phyloP scores from a whole-genome alignment of 495 filamentous ascomycete genomes.

The Xylaria acuta region DNA sequence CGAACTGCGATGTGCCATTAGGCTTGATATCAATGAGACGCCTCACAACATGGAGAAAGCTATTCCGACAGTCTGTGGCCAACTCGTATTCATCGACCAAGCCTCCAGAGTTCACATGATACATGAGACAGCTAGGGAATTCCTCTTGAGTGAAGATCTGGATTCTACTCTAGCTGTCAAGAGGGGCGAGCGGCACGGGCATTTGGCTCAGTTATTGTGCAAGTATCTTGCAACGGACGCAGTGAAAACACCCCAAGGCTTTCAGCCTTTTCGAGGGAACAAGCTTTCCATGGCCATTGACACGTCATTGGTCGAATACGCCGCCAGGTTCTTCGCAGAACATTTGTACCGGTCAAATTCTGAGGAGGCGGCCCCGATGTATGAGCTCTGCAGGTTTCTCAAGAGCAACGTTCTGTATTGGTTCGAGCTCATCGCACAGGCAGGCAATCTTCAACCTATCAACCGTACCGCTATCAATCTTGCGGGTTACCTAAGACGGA shows the following conservation, averaged over 20 bases:
- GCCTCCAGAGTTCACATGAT: slow-evolving; percentile 36
- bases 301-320: slow-evolving; percentile 37
- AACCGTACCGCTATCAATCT: slow-evolving; percentile 37
- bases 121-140: slow-evolving; percentile 45
- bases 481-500: slow-evolving; percentile 34
- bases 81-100: slow-evolving; percentile 40
- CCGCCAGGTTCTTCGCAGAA: slow-evolving; percentile 37
- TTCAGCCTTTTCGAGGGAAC: slow-evolving; percentile 19
- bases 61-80: slow-evolving; percentile 38
- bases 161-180: slow-evolving; percentile 27
- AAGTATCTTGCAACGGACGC: slow-evolving; percentile 31
- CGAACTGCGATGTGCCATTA: slow-evolving; percentile 38
- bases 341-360: slow-evolving; percentile 35
- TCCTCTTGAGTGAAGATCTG: slow-evolving; percentile 32
- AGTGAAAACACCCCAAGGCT: slow-evolving; percentile 28
- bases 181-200: slow-evolving; percentile 32
- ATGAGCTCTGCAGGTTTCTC: slow-evolving; percentile 32
- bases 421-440: slow-evolving; percentile 41
- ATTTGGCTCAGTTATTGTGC: slow-evolving; percentile 31
- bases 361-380: slow-evolving; percentile 27
- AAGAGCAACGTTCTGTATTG: slow-evolving; percentile 36
- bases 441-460: slow-evolving; percentile 29
- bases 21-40: slow-evolving; percentile 39
- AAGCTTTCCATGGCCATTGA: slow-evolving; percentile 19
- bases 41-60: slow-evolving; percentile 34